Evolutionary conservation across 108 stramenopile species (phyloP).

Genomic region (Cyclotella choctawhatcheeana): DNA sequence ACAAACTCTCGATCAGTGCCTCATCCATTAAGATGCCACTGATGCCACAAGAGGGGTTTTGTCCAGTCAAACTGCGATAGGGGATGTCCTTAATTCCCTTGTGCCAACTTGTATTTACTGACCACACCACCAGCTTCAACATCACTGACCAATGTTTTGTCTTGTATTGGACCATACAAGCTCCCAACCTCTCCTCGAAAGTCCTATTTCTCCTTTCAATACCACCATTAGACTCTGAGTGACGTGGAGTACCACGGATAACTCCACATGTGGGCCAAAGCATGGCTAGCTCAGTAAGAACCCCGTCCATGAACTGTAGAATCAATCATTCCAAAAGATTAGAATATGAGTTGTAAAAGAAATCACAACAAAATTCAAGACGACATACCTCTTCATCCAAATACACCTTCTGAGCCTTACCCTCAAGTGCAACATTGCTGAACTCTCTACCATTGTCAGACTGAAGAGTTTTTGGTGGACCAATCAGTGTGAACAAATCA

Average conservation of each 20-base stretch:
- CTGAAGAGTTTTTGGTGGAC: not conserved
- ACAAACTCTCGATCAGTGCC: not conserved
- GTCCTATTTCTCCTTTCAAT: constrained; percentile 4
- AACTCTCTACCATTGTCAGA: constrained; percentile 3
- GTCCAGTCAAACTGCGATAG: not conserved
- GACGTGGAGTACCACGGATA: not conserved
- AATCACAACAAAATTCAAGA: not conserved
- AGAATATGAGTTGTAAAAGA: not conserved
- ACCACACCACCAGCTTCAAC: not conserved
- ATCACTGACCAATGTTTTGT: not conserved
- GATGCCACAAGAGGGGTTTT: not conserved
- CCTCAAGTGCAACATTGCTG: not conserved
- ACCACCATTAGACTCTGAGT: constrained; percentile 1
- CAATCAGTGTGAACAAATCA: not conserved
- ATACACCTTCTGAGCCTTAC: not conserved
- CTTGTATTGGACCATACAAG: not conserved
- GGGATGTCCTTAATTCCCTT: not conserved
- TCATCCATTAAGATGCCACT: not conserved
- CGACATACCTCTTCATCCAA: constrained; percentile 5
- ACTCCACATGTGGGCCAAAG: not conserved
- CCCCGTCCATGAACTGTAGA: not conserved
- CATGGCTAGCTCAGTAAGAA: not conserved
- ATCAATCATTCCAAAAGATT: not conserved
- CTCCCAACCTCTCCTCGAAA: not conserved
- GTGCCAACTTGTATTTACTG: not conserved